A percentile compares a stretch with the other conserved stretches of the same genome.
Conservation (phyloP, 768 basidiomycete species). For the Kwoniella newhampshirensis region DNA sequence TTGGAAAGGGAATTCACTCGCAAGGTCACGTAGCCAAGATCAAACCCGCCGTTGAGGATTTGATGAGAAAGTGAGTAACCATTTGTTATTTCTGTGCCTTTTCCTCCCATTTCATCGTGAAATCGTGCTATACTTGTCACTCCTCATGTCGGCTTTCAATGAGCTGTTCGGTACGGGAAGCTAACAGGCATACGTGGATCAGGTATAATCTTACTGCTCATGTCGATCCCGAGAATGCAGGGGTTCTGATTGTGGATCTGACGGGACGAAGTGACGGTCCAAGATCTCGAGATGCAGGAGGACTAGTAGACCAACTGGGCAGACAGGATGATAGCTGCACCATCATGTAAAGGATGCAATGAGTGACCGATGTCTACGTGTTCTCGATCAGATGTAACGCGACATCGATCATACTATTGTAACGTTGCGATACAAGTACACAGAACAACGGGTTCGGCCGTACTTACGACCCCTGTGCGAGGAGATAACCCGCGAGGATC, state of each 20-base stretch:
- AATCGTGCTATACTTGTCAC: not conserved
- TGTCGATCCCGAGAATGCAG: conserved; percentile 75
- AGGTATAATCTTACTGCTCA: conserved; percentile 73
- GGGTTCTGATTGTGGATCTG: conserved; percentile 78
- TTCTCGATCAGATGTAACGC: no score
- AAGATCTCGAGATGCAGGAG: conserved; percentile 56
- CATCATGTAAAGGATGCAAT: no score
- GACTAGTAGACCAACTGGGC: conserved; percentile 63
- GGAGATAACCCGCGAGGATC: no score
- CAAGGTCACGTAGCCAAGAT: conserved; percentile 74
- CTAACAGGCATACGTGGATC: not conserved
- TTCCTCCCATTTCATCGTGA: no score
- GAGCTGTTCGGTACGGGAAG: not conserved
- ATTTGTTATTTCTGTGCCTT: no score
- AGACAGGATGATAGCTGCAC: conserved; percentile 61
- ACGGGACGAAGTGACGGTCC: conserved; percentile 55
- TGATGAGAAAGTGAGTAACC: conserved; percentile 68
- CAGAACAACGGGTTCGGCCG: not conserved
- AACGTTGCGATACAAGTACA: no score
- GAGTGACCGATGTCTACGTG: not conserved
- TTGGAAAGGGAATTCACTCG: conserved; percentile 89
- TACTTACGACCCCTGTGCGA: not conserved
- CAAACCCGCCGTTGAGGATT: conserved; percentile 83
- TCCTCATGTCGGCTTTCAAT: not conserved
- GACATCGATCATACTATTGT: no score